Evolutionary conservation across 2,329 filamentous ascomycete genomes (phyloP).

Genomic region (Aciculosporium take): DNA sequence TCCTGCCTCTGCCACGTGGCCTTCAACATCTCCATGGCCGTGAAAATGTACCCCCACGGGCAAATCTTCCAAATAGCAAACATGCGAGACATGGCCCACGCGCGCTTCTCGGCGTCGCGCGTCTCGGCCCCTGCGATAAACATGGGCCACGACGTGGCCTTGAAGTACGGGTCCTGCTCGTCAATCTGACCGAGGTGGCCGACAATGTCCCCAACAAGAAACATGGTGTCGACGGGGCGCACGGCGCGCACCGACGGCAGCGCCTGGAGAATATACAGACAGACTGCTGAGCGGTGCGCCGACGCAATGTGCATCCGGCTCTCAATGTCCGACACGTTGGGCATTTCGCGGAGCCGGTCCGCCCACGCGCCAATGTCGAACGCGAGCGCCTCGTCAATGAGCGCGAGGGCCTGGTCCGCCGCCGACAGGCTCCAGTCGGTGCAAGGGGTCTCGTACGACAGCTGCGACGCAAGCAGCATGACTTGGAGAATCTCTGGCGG

Average conservation of each 20-base stretch:
- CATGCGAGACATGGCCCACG: constrained; percentile 36
- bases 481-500: constrained; percentile 29
- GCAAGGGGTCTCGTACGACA: constrained; percentile 24
- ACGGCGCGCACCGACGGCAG: constrained; percentile 24
- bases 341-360: constrained; percentile 20
- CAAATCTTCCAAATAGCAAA: constrained; percentile 29
- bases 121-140: constrained; percentile 45
- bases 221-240: constrained; percentile 24
- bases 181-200: constrained; percentile 34
- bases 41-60: constrained; percentile 37
- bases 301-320: constrained; percentile 29
- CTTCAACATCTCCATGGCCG: constrained; percentile 33
- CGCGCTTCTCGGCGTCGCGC: constrained; percentile 28
- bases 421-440: constrained; percentile 18
- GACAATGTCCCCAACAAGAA: constrained; percentile 36
- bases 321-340: constrained; percentile 24
- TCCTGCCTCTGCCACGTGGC: constrained; percentile 33
- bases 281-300: constrained; percentile 32
- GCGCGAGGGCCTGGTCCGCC: constrained; percentile 22
- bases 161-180: constrained; percentile 37
- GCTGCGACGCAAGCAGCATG: constrained; percentile 28
- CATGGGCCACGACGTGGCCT: constrained; percentile 45
- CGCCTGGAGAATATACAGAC: constrained; percentile 31
- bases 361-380: constrained; percentile 32
- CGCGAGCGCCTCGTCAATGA: constrained; percentile 26